A percentile compares a stretch with the other conserved stretches of the same genome.
Conservation (phyloP, 1,284 basidiomycete genomes). For the Cryptococcus neoformans region DNA sequence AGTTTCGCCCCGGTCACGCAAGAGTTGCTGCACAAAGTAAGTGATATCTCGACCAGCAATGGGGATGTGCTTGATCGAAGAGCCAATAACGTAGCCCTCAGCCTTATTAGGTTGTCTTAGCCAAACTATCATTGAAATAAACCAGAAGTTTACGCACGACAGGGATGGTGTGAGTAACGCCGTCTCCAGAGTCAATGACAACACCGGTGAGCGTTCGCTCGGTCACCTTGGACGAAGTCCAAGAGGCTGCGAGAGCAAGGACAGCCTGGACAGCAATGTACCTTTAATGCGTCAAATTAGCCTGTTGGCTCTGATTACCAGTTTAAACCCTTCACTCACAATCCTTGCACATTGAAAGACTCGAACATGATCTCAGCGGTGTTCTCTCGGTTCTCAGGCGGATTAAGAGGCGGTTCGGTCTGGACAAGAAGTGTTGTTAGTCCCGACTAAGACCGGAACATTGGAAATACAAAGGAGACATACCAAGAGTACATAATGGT, state of each 20-base stretch:
- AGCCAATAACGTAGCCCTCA: slow-evolving; percentile 98
- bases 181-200: slow-evolving; percentile 98
- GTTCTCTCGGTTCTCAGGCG: slow-evolving; percentile 98
- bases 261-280: slow-evolving; percentile 99
- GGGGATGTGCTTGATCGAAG: slow-evolving; percentile 98
- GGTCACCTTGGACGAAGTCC: slow-evolving; percentile 89
- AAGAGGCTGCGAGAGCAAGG: slow-evolving; percentile 96
- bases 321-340: slow-evolving; percentile 18
- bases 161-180: slow-evolving; percentile 69
- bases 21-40: slow-evolving; percentile 92
- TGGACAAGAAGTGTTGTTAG: slow-evolving; percentile 37
- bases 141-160: slow-evolving; percentile 25
- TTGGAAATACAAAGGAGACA: background rate
- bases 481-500: slow-evolving; percentile 96
- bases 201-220: slow-evolving; percentile 96
- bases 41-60: slow-evolving; percentile 98
- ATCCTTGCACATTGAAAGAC: slow-evolving; percentile 89
- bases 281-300: slow-evolving; percentile 41
- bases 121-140: background rate
- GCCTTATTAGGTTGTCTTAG: slow-evolving; percentile 47
- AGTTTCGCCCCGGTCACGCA: slow-evolving; percentile 94
- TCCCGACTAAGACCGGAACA: too few relatives aligned
- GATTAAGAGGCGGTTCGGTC: slow-evolving; percentile 98
- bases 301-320: background rate
- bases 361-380: slow-evolving; percentile 99